Evolutionary conservation across 2,329 filamentous ascomycete species (phyloP), one percentile per base, ranked within the genome.

Genomic region (Botryosphaeria dothidea): DNA sequence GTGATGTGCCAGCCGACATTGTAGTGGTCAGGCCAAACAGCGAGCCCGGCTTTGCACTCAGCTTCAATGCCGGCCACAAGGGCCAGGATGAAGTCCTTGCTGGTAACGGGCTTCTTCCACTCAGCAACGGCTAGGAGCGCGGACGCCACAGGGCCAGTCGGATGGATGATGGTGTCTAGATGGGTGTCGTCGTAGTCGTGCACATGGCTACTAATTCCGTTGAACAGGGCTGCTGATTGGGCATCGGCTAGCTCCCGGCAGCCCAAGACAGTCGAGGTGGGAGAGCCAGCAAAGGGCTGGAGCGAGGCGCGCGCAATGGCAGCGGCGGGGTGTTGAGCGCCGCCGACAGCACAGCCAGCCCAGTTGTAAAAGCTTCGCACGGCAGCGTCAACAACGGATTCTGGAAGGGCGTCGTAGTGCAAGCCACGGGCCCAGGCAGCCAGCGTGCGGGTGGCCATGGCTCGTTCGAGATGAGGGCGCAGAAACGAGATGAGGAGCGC

Each of bases 131-230:
- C 81, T 3, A 86, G 76, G 1, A 86, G 69, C 0, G 84, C 84
- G 45, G 77, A 80, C 1, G 82, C 81, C 0, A 86, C 81, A 0
- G 83, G 81, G 0, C 84, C 83, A 0, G 83, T 79, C 0, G 84
- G 84, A 67, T 86, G 84, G 49, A 86, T 86, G 67, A 86, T 83
- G 4, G 82, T 85, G 52, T 83, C 82, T 0, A 85, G 75, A 67
- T 86, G 84, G 0, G 83, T 86, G 69, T 86, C 83, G 66, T 86
- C 84, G 70, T 85, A 86, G 69, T 86, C 83, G 65, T 86, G 81
- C 3, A 85, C 82, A 66, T 86, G 83, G 31, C 81, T 84, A 13
- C 83, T 81, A 48, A 86, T 84, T 27, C 84, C 84, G 66, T 86
- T 85, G 52, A 86, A 69, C 6, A 86, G 72, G 0, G 83, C 82